phyloP scores from a whole-genome alignment of 2,329 filamentous ascomycete genomes.

The Ophiostoma montium region DNA sequence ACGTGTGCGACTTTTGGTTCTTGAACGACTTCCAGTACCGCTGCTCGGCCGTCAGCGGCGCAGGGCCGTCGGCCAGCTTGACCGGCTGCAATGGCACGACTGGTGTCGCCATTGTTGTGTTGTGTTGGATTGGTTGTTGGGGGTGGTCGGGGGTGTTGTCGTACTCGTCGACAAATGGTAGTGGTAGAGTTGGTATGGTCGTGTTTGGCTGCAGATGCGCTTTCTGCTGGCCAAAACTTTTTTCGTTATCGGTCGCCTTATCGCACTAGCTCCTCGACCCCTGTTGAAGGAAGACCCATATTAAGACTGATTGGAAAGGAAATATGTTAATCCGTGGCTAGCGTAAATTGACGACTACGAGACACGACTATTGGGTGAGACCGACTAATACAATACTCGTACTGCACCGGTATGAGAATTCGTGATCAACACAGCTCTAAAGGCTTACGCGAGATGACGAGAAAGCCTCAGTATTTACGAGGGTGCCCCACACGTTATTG shows the following conservation, averaged over 20 bases:
- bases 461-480: too few species aligned
- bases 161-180: background rate
- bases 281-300: background rate
- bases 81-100: constrained; percentile 67
- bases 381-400: too few species aligned
- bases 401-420: too few species aligned
- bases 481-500: too few species aligned
- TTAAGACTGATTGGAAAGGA: background rate
- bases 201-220: background rate
- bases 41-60: constrained; percentile 79
- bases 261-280: background rate
- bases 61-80: constrained; percentile 71
- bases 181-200: background rate
- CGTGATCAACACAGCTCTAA: too few species aligned
- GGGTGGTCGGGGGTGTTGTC: background rate
- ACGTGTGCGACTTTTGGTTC: constrained; percentile 78
- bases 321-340: background rate
- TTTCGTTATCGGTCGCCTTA: constrained; percentile 4
- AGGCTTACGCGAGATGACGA: too few species aligned
- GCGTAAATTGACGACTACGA: too few species aligned
- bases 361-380: too few species aligned
- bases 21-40: constrained; percentile 94
- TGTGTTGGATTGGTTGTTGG: background rate
- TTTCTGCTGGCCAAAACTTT: constrained; percentile 2
- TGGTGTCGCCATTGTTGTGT: constrained; percentile 61